Base-by-base conservation (phyloP, 805 yeast genomes). In the Metschnikowia kunwiensis region DNA sequence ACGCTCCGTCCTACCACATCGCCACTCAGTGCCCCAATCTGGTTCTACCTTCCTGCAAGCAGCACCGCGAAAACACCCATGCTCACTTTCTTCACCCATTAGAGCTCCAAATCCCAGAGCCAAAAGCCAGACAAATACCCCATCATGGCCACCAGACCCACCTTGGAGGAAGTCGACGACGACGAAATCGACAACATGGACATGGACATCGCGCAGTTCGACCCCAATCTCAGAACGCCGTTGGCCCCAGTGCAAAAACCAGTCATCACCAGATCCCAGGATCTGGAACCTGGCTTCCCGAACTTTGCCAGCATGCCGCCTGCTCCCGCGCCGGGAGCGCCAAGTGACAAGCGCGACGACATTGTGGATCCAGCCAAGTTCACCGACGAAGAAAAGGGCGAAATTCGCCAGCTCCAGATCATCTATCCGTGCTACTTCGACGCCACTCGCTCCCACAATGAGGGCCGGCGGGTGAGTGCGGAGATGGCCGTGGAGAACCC, bases 361-460 rank as follows among this genome's bases (percentile, higher is more conserved):
- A 39, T 47, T 5, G 39, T 47, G 24, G 50, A 47, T 25, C 46
- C 50, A 7, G 33, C 16, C 16, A 45, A 44, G 34, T 42, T 50
- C 34, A 22, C 42, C 10, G 51, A 35, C 7, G 45, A 42, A 27
- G 82, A 82, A 45, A 60, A 77, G 37, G 75, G 77, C 43, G 80
- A 81, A 55, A 70, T 87, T 49, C 78, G 78, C 54, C 60, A 67
- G 34, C 77, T 88, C 70, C 91, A 85, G 58, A 57, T 85, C 28
- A 48, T 91, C 21, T 93, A 93, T 56, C 98, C 98, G 20, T 82
- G 95, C 53, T 91, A 93, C 64, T 93, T 91, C 59, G 97, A 91
- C 63, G 72, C 65, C 36, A 74, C 74, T 44, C 73, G 95, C 59
- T 69, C 88, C 4, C 85, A 80, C 50, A 70, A 72, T 35, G 78